Conservation (phyloP, 257 asterid genomes). For the Nicotiana obtusifolia region DNA sequence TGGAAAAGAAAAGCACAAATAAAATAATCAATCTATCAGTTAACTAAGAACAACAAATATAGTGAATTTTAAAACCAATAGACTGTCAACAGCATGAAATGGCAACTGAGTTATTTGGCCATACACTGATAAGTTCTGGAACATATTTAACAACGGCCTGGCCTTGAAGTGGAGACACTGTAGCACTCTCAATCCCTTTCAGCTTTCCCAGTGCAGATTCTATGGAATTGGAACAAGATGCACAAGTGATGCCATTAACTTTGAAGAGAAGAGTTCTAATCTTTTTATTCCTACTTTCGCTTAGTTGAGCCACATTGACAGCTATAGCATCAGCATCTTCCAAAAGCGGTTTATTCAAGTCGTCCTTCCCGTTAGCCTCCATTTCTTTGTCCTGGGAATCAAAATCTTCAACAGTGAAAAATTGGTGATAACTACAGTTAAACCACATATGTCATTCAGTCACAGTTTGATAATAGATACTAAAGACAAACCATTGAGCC, state of each 20-base stretch:
- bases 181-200: conserved; percentile 62
- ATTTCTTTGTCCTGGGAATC: conserved; percentile 22
- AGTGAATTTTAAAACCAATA: not conserved
- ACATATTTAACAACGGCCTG: conserved; percentile 83
- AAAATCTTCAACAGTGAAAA: conserved; percentile 12
- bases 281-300: conserved; percentile 34
- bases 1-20: not conserved
- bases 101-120: conserved; percentile 14
- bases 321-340: conserved; percentile 43
- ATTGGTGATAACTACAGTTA: not conserved
- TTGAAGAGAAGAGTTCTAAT: conserved; percentile 71
- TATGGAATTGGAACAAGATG: conserved; percentile 82
- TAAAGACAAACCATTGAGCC: not conserved
- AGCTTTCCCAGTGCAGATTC: conserved; percentile 66
- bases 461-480: not conserved
- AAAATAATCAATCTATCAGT: not conserved
- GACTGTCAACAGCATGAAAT: not conserved
- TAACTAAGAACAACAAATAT: not conserved
- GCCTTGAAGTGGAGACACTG: conserved; percentile 88
- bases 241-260: conserved; percentile 74
- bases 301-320: conserved; percentile 26
- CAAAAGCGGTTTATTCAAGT: conserved; percentile 64
- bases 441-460: not conserved
- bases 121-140: conserved; percentile 61
- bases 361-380: conserved; percentile 64